phyloP scores from a whole-genome alignment of 345 rosid genomes.

The Populus pruinosa region DNA sequence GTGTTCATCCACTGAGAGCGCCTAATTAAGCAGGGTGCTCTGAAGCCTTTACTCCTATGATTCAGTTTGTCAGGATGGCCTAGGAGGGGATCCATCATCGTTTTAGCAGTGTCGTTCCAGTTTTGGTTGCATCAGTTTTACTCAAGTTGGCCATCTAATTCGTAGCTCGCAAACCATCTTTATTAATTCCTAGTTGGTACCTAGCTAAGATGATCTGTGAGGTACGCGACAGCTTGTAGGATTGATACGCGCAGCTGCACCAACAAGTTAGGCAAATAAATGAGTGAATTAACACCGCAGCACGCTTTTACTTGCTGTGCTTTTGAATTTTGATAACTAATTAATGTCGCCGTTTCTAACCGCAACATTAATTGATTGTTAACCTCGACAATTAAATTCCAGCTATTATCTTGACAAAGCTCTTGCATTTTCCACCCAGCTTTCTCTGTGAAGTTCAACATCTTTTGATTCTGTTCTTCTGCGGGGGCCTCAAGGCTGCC shows the following conservation, averaged over 20 bases:
- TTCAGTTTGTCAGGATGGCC: too few species aligned
- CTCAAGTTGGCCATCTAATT: neutral
- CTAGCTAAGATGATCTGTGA: neutral
- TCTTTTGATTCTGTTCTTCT: conserved; percentile 54
- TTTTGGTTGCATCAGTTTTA: neutral
- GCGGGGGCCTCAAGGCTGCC: conserved; percentile 49
- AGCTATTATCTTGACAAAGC: conserved; percentile 52
- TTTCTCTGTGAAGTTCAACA: conserved; percentile 56
- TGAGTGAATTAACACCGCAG: too few species aligned
- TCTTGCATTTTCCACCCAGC: conserved; percentile 54
- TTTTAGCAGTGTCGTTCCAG: too few species aligned
- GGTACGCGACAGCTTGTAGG: neutral
- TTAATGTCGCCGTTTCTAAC: too few species aligned
- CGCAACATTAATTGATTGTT: too few species aligned
- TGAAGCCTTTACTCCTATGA: neutral
- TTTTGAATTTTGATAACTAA: too few species aligned
- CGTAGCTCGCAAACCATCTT: neutral
- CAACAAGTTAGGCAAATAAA: too few species aligned
- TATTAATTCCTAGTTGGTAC: neutral
- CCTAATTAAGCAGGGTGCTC: neutral
- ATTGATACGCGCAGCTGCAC: neutral
- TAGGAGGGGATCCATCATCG: too few species aligned
- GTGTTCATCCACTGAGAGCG: neutral
- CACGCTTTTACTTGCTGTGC: too few species aligned
- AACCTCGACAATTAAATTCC: too few species aligned